Evolutionary conservation across 371 early-diverging fungal genomes (phyloP), one percentile per base, ranked within the genome.

Genomic region (Apophysomyces sp.): DNA sequence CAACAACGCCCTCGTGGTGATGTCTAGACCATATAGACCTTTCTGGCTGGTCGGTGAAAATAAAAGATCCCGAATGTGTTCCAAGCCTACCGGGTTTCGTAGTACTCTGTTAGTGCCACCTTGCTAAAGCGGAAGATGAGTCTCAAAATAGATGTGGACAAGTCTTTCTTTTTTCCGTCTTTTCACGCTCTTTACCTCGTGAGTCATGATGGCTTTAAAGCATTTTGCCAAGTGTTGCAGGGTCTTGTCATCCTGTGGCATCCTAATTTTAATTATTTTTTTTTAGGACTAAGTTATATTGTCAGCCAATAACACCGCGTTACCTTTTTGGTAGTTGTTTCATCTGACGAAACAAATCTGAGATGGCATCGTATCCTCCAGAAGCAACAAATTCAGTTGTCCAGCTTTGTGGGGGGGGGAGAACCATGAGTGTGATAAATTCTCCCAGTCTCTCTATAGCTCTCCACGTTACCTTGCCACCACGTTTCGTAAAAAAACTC

Each of bases 141-240:
- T 16, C 28, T 30, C 29, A 2, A 29, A 12, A 52, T 28, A 54
- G 27, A n/a, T n/a, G n/a, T n/a, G n/a, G n/a, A 11, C 6, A 54
- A 28, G 13, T n/a, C 5, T 15, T 21, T 24, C 30, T 34, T 49
- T 30, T 58, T 44, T 29, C 32, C 26, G 9, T 39, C 12, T 57
- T 57, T 27, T 37, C 6, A 6, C 21, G 62, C 62, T 44, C 9
- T 44, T 5, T 18, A 68, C 74, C 68, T 81, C 73, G 54, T 78
- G 82, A 0, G 74, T 75, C 76, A 78, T 81, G 55, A 81, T 70
- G 0, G 77, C 72, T 55, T 77, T 78, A 51, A 81, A 68, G 56
- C 82, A 81, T 62, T 75, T 74, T 13, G 69, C 70, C 24, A 81
- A 44, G 16, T 77, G 76, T 26, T 81, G 76, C 13, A 81, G 28